Conservation (phyloP, 2,329 filamentous ascomycete genomes). For the Talaromyces rugulosus region DNA sequence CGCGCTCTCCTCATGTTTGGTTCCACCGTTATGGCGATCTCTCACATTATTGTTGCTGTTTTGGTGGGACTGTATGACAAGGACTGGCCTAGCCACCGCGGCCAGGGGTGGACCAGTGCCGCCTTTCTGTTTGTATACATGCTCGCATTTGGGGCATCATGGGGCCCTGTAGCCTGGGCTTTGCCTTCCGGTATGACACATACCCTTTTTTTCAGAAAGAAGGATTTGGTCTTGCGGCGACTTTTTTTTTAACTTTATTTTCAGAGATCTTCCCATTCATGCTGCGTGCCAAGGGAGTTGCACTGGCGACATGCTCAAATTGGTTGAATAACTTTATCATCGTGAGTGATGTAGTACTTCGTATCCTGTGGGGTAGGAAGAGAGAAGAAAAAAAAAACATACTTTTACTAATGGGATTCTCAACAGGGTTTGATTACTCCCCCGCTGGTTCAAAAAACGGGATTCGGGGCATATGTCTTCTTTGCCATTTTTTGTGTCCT, state of each 20-base stretch:
- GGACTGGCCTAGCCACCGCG: slow-evolving; percentile 48
- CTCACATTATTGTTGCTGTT: slow-evolving; percentile 49
- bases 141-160: slow-evolving; percentile 57
- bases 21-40: slow-evolving; percentile 42
- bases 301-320: slow-evolving; percentile 59
- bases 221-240: neutral
- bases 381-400: no score
- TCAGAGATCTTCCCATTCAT: slow-evolving; percentile 59
- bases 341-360: slow-evolving; percentile 18
- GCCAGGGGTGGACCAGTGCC: slow-evolving; percentile 52
- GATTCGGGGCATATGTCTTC: slow-evolving; percentile 54
- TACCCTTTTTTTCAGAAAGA: slow-evolving; percentile 4
- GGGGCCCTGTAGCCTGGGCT: slow-evolving; percentile 49
- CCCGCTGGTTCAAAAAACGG: slow-evolving; percentile 56
- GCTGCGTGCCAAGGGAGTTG: slow-evolving; percentile 61
- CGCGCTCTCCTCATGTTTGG: slow-evolving; percentile 45
- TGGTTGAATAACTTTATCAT: slow-evolving; percentile 65
- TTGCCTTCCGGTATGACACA: slow-evolving; percentile 34
- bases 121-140: slow-evolving; percentile 60
- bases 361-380: no score
- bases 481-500: slow-evolving; percentile 51
- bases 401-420: neutral
- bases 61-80: slow-evolving; percentile 51
- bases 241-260: neutral
- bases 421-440: slow-evolving; percentile 59